Conservation (phyloP, 2,329 filamentous ascomycete species). For the Hypoxylon sp. region DNA sequence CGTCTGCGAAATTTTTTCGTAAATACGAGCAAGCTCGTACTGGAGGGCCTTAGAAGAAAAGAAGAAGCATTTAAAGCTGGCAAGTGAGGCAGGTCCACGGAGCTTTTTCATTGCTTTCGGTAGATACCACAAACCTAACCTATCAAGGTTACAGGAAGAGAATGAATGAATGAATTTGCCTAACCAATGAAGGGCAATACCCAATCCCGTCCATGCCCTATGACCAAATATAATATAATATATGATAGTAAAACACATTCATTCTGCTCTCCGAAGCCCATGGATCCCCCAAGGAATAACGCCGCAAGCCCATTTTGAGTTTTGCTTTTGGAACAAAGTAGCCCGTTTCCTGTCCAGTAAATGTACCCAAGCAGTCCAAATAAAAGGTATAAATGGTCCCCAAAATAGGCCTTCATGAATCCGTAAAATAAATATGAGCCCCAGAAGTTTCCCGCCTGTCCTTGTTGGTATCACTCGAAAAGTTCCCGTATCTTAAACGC, state of each 20-base stretch:
- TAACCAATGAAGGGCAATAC: background rate
- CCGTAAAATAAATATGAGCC: conserved; percentile 2
- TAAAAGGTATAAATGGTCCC: background rate
- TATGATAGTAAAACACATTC: background rate
- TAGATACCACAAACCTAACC: conserved; percentile 37
- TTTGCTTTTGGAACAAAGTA: background rate
- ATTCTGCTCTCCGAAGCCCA: background rate
- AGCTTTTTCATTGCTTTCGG: conserved; percentile 21
- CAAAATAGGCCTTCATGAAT: conserved; percentile 2
- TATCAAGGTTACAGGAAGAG: conserved; percentile 17
- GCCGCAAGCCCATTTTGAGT: conserved; percentile 2
- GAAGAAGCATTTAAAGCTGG: conserved; percentile 10
- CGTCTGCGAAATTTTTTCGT: conserved; percentile 3
- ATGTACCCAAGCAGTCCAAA: background rate
- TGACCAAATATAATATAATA: background rate
- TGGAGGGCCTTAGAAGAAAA: background rate
- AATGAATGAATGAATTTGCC: conserved; percentile 39
- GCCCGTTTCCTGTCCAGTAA: background rate
- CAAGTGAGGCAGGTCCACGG: conserved; percentile 26
- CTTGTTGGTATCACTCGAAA: conserved; percentile 36
- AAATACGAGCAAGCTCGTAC: conserved; percentile 14
- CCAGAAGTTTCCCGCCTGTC: conserved; percentile 4
- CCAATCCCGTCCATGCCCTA: background rate
- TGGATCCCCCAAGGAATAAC: background rate
- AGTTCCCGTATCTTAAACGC: conserved; percentile 8